A percentile compares a stretch with the other conserved stretches of the same genome.
phyloP scores from a whole-genome alignment of 1,284 basidiomycete genomes.

The Heterobasidion irregulare region DNA sequence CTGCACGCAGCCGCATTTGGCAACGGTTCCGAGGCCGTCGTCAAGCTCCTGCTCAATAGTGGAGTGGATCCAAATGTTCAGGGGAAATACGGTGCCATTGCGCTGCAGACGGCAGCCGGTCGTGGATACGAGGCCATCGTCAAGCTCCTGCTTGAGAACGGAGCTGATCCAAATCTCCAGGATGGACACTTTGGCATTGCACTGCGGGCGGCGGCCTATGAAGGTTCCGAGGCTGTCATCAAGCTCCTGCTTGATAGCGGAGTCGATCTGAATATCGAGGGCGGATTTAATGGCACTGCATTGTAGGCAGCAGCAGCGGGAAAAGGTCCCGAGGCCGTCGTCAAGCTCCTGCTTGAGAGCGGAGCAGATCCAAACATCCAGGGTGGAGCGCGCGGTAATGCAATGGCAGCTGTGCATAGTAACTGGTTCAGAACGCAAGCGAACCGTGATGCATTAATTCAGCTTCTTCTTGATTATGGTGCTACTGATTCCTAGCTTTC shows the following conservation, averaged over 20 bases:
- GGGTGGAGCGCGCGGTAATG: too few relatives aligned
- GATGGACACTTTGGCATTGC: too few relatives aligned
- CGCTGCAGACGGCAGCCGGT: not conserved
- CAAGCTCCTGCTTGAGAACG: not conserved
- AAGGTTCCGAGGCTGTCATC: not conserved
- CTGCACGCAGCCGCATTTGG: not conserved
- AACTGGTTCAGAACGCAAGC: too few relatives aligned
- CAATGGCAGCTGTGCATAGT: too few relatives aligned
- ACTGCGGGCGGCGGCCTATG: not conserved
- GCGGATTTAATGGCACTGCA: too few relatives aligned
- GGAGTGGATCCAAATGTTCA: not conserved
- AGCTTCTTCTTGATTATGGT: too few relatives aligned
- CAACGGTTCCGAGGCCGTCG: too few relatives aligned
- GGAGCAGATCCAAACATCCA: not conserved
- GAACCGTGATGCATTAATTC: too few relatives aligned
- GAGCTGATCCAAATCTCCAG: too few relatives aligned
- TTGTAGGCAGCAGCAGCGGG: not conserved
- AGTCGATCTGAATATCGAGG: not conserved
- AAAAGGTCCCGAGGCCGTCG: not conserved
- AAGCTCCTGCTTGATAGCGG: not conserved
- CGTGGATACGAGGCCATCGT: not conserved
- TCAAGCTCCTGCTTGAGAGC: not conserved
- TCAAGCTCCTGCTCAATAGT: not conserved
- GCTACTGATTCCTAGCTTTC: too few relatives aligned
- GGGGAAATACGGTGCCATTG: too few relatives aligned